Evolutionary conservation across 2,329 filamentous ascomycete genomes (phyloP).

Genomic region (Monilinia vaccinii-corymbosi): DNA sequence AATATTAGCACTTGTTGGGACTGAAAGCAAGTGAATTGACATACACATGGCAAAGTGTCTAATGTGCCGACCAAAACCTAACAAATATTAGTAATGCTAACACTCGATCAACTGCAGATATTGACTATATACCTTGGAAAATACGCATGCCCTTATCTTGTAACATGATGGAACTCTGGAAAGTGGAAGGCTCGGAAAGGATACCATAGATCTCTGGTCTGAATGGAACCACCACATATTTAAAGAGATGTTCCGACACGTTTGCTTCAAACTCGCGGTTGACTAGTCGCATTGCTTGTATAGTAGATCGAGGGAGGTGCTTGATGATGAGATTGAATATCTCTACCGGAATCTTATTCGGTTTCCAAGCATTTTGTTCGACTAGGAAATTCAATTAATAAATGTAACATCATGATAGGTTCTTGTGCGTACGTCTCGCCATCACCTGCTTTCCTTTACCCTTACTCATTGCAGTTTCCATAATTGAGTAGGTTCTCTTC

Average conservation of each 20-base stretch:
- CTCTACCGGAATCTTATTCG: conserved; percentile 45
- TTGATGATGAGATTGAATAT: conserved; percentile 49
- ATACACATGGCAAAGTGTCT: conserved; percentile 50
- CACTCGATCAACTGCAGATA: not conserved
- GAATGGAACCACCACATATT: conserved; percentile 57
- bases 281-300: conserved; percentile 53
- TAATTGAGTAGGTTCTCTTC: conserved; percentile 8
- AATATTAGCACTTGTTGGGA: not conserved
- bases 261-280: conserved; percentile 49
- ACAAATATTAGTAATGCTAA: conserved; percentile 5
- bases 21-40: not conserved
- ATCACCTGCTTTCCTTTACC: not conserved
- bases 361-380: conserved; percentile 30
- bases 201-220: conserved; percentile 53
- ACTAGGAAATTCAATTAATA: not conserved
- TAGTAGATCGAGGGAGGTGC: conserved; percentile 46
- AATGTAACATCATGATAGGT: not conserved
- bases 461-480: conserved; percentile 6
- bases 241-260: conserved; percentile 49
- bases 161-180: conserved; percentile 23
- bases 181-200: conserved; percentile 29
- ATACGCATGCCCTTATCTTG: conserved; percentile 46
- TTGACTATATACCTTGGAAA: conserved; percentile 38
- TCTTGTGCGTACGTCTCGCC: not conserved
- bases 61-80: conserved; percentile 48